Evolutionary conservation across 352 stramenopile genomes (phyloP).

Genomic region (Phytophthora cactorum): DNA sequence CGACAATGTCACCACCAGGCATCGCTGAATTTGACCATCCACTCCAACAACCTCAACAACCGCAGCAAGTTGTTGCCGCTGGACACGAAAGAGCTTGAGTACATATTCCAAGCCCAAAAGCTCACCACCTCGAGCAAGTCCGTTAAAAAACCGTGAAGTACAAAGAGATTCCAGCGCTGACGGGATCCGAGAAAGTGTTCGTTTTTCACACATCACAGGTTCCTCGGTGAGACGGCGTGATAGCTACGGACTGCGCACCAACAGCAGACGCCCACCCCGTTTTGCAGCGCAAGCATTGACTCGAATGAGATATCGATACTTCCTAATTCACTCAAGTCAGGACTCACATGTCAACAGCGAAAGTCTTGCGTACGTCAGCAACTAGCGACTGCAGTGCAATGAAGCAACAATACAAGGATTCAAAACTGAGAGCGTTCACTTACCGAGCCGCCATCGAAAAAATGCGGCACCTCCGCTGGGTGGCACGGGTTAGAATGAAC

Average conservation of each 20-base stretch:
- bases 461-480: not conserved
- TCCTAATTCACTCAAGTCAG: too few relatives aligned
- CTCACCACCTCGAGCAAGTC: constrained; percentile 6
- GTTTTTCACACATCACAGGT: constrained; percentile 60
- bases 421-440: constrained; percentile 24
- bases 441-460: not conserved
- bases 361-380: too few relatives aligned
- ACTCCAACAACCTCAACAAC: too few relatives aligned
- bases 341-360: too few relatives aligned
- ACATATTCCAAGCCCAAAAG: constrained; percentile 41
- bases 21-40: too few relatives aligned
- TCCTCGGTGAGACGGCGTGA: constrained; percentile 45
- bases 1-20: too few relatives aligned
- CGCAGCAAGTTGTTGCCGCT: too few relatives aligned
- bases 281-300: constrained; percentile 2
- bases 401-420: constrained; percentile 7
- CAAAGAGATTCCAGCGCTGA: constrained; percentile 7
- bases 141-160: not conserved
- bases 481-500: constrained; percentile 10
- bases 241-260: constrained; percentile 54
- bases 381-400: not conserved
- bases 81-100: constrained; percentile 51
- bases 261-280: constrained; percentile 35
- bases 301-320: too few relatives aligned
- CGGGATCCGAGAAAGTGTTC: constrained; percentile 60